These are phyloP conservation scores for Fusarium proliferatum DNA, from an alignment of 2,329 filamentous ascomycete genomes.

Conservation along the genomic window DNA sequence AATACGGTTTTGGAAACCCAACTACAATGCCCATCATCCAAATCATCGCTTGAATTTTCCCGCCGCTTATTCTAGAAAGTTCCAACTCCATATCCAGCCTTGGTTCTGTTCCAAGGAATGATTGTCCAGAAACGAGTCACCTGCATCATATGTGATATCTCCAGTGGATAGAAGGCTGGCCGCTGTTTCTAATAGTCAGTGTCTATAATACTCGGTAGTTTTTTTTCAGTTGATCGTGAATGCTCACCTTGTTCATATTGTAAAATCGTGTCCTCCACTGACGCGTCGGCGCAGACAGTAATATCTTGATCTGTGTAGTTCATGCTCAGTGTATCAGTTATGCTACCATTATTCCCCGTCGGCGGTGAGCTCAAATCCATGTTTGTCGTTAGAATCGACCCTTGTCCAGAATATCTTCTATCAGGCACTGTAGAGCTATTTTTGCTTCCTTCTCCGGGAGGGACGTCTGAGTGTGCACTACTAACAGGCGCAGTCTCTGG, in stretches of 20 bases:
- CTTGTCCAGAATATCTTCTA: no score
- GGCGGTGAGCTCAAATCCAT: accelerated
- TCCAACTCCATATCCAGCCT: neutral
- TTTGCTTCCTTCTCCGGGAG: accelerated
- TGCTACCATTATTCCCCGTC: neutral
- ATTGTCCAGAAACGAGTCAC: neutral
- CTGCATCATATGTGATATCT: neutral
- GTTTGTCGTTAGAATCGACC: no score
- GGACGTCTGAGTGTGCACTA: neutral
- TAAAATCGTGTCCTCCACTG: accelerated
- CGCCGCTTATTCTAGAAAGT: accelerated
- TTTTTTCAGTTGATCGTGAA: accelerated
- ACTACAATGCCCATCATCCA: neutral
- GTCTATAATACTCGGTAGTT: accelerated
- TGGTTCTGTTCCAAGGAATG: accelerated
- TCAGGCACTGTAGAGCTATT: accelerated
- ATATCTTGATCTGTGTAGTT: neutral
- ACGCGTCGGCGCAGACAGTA: accelerated
- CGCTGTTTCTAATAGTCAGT: neutral
- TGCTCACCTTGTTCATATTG: neutral
- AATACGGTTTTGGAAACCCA: accelerated
- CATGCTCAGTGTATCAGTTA: neutral
- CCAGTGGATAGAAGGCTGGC: neutral
- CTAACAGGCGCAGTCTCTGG: accelerated
- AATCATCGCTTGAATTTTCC: accelerated